A percentile compares a stretch with the other conserved stretches of the same genome.
Conservation (phyloP, 768 basidiomycete species). For the Mycena venus region DNA sequence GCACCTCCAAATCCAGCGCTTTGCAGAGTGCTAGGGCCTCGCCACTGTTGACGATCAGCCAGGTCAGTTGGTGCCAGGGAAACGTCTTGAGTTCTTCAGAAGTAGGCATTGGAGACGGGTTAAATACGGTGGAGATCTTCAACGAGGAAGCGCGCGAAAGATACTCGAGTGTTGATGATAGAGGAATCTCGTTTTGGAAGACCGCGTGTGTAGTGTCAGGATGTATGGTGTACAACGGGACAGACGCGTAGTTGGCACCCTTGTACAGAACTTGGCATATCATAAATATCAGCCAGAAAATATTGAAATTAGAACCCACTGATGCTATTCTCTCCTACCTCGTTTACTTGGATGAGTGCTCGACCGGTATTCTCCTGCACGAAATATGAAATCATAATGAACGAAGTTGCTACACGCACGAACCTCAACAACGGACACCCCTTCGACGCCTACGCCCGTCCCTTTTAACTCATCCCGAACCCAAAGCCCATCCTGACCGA, state of each 20-base stretch:
- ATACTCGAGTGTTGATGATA: conserved; percentile 55
- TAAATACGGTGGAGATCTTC: conserved; percentile 57
- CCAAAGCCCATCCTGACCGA: conserved; percentile 69
- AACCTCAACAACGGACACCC: conserved; percentile 57
- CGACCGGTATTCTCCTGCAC: conserved; percentile 66
- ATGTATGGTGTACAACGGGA: conserved; percentile 48
- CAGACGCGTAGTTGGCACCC: conserved; percentile 66
- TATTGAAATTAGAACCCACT: conserved; percentile 50
- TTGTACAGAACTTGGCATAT: conserved; percentile 63
- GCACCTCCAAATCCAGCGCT: conserved; percentile 37
- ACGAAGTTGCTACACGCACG: conserved; percentile 5
- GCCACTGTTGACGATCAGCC: conserved; percentile 69
- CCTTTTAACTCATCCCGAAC: conserved; percentile 54
- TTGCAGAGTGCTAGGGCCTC: conserved; percentile 58
- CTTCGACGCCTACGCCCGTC: conserved; percentile 55
- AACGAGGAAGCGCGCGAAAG: conserved; percentile 47
- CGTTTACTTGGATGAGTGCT: conserved; percentile 71
- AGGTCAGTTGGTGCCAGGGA: conserved; percentile 65
- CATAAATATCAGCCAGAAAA: background rate
- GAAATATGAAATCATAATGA: background rate
- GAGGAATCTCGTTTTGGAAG: conserved; percentile 71
- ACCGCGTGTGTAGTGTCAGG: conserved; percentile 63
- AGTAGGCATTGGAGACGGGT: conserved; percentile 70
- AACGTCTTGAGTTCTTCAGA: conserved; percentile 54
- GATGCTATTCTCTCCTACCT: conserved; percentile 73